These are phyloP conservation scores for Crithidia thermophila DNA, from an alignment of 208 protist genomes.

Conservation along the genomic window DNA sequence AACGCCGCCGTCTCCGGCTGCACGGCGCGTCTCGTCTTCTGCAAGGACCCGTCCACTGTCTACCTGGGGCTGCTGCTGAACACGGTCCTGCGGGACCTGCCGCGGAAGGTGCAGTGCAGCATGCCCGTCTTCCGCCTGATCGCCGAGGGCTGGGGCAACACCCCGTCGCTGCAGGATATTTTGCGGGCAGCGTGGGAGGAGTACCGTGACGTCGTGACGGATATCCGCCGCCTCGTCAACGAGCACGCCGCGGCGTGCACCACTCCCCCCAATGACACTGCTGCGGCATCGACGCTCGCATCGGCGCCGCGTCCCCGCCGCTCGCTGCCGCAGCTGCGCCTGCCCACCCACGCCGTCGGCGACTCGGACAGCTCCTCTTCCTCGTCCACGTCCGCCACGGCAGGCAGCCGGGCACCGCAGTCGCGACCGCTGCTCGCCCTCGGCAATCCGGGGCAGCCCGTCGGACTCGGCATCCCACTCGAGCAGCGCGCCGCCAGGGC, in stretches of 20 bases:
- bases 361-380: neutral
- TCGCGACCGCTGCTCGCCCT: neutral
- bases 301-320: neutral
- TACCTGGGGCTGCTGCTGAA: conserved; percentile 82
- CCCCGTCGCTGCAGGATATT: conserved; percentile 51
- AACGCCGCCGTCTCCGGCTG: conserved; percentile 47
- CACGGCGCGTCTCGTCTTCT: conserved; percentile 69
- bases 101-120: conserved; percentile 47
- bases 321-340: conserved; percentile 17
- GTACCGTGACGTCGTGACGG: conserved; percentile 38
- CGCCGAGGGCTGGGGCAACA: conserved; percentile 73
- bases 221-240: neutral
- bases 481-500: too few species aligned
- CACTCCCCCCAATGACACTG: too few species aligned
- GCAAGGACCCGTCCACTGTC: conserved; percentile 69
- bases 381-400: neutral
- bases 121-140: conserved; percentile 61
- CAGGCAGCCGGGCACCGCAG: neutral
- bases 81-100: conserved; percentile 37
- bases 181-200: conserved; percentile 45
- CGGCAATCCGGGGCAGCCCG: neutral
- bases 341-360: conserved; percentile 7
- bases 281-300: neutral
- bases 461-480: conserved; percentile 6
- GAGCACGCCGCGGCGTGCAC: too few species aligned